Conservation (phyloP, 2,329 filamentous ascomycete genomes). For the Cordyceps cicadae region DNA sequence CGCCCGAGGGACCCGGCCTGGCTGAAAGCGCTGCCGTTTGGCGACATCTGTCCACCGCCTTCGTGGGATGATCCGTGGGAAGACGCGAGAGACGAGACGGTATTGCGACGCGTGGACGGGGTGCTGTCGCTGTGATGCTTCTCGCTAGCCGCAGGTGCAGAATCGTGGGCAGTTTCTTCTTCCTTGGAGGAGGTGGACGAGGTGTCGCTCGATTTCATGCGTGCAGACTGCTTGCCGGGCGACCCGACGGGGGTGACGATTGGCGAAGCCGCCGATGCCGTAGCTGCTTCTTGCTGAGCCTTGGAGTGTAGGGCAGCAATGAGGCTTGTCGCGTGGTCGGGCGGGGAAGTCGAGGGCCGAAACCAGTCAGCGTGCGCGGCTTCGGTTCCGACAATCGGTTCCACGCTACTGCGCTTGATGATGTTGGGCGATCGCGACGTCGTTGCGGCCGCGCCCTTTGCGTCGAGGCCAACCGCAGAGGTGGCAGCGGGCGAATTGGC, state of each 20-base stretch:
- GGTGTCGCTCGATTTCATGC: slow-evolving; percentile 35
- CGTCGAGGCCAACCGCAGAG: slow-evolving; percentile 42
- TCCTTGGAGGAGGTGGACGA: slow-evolving; percentile 43
- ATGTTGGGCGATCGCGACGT: slow-evolving; percentile 28
- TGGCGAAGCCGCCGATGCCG: slow-evolving; percentile 29
- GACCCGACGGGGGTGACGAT: slow-evolving; percentile 32
- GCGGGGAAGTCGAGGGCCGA: slow-evolving; percentile 46
- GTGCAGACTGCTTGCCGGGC: slow-evolving; percentile 26
- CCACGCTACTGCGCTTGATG: slow-evolving; percentile 38
- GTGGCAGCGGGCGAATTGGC: slow-evolving; percentile 26
- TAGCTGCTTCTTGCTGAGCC: slow-evolving; percentile 40
- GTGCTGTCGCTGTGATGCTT: slow-evolving; percentile 15
- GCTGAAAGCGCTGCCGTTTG: slow-evolving; percentile 25
- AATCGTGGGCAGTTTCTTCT: slow-evolving; percentile 30
- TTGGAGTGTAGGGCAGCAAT: slow-evolving; percentile 62
- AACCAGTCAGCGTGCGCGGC: slow-evolving; percentile 57
- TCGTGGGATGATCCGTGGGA: slow-evolving; percentile 19
- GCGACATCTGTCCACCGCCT: slow-evolving; percentile 17
- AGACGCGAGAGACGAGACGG: slow-evolving; percentile 29
- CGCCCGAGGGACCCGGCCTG: slow-evolving; percentile 32
- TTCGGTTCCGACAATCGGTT: slow-evolving; percentile 60
- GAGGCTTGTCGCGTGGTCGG: slow-evolving; percentile 51
- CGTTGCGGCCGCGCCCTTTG: slow-evolving; percentile 31
- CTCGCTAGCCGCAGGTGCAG: slow-evolving; percentile 17
- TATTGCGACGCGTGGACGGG: slow-evolving; percentile 26